Percentiles rank a stretch among this genome's conserved stretches.
These are phyloP conservation scores for Hypoxylon sp. DNA, from an alignment of 2,329 filamentous ascomycete genomes.

Conservation along the genomic window DNA sequence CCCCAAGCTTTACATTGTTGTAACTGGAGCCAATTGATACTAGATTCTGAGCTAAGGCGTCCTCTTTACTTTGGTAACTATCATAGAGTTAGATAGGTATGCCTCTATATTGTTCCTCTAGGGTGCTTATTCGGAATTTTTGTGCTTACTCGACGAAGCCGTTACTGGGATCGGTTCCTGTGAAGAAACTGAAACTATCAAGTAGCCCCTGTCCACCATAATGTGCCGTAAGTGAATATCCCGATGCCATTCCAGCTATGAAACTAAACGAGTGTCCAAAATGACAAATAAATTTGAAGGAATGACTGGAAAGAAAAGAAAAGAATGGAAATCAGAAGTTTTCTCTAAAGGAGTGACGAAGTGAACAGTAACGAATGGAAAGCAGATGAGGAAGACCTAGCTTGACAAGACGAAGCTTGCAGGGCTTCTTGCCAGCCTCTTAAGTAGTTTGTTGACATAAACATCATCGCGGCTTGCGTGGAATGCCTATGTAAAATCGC, in stretches of 20 bases:
- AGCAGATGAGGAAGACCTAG: slow-evolving; percentile 28
- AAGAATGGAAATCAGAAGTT: slow-evolving; percentile 32
- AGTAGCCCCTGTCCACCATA: slow-evolving; percentile 54
- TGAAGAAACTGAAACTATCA: slow-evolving; percentile 65
- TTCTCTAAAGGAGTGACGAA: slow-evolving; percentile 45
- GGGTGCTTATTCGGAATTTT: not conserved
- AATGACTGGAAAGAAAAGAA: slow-evolving; percentile 50
- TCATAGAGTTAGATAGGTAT: slow-evolving; percentile 29
- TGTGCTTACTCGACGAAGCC: slow-evolving; percentile 76
- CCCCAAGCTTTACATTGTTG: slow-evolving; percentile 63
- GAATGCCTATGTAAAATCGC: slow-evolving; percentile 48
- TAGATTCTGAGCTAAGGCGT: slow-evolving; percentile 59
- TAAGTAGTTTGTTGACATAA: slow-evolving; percentile 36
- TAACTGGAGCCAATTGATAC: slow-evolving; percentile 59
- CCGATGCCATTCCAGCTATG: slow-evolving; percentile 42
- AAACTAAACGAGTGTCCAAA: slow-evolving; percentile 21
- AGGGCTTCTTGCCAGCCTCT: slow-evolving; percentile 38
- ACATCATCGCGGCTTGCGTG: slow-evolving; percentile 36
- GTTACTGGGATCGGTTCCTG: slow-evolving; percentile 71
- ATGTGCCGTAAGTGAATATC: slow-evolving; percentile 53
- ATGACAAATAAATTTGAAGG: slow-evolving; percentile 41
- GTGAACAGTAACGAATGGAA: slow-evolving; percentile 34
- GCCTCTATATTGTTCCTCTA: not conserved
- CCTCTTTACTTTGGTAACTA: slow-evolving; percentile 62
- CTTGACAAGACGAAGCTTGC: not conserved